Percentiles rank a stretch among this genome's conserved stretches.
These are phyloP conservation scores for Liriodendron chinense DNA, from an alignment of 164 flowering plant genomes.

Conservation along the genomic window DNA sequence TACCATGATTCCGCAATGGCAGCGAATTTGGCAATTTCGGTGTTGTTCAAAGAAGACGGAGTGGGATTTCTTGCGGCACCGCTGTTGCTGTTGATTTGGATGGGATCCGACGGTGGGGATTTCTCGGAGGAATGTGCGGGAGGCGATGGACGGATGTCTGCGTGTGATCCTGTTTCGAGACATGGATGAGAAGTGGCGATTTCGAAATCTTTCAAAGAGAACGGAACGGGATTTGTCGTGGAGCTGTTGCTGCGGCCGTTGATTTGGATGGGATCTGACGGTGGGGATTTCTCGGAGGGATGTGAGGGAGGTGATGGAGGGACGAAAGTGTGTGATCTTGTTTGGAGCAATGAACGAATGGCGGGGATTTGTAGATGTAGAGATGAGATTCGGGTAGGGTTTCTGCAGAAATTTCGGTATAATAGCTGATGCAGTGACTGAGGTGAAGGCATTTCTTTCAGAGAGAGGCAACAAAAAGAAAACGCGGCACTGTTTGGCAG, in stretches of 20 bases:
- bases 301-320: conserved; percentile 5
- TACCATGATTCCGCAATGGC: conserved; percentile 91
- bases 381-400: conserved; percentile 1
- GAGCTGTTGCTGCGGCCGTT: background rate
- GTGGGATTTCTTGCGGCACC: background rate
- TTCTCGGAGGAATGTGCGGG: conserved; percentile 7
- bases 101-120: background rate
- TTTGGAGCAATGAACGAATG: conserved; percentile 1
- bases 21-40: conserved; percentile 72
- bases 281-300: conserved; percentile 9
- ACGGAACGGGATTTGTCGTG: conserved; percentile 5
- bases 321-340: conserved; percentile 13
- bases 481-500: background rate
- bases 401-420: background rate
- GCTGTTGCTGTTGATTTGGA: background rate
- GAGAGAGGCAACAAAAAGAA: background rate
- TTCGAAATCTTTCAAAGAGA: conserved; percentile 70
- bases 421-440: background rate
- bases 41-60: conserved; percentile 60
- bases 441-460: background rate
- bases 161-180: conserved; percentile 15
- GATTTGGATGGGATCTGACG: background rate
- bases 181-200: conserved; percentile 46
- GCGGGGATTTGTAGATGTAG: conserved; percentile 8
- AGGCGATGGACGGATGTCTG: conserved; percentile 17